Evolutionary conservation across 1,139 yeast species (phyloP).

Genomic region (Debaryomycetaceae sp.): DNA sequence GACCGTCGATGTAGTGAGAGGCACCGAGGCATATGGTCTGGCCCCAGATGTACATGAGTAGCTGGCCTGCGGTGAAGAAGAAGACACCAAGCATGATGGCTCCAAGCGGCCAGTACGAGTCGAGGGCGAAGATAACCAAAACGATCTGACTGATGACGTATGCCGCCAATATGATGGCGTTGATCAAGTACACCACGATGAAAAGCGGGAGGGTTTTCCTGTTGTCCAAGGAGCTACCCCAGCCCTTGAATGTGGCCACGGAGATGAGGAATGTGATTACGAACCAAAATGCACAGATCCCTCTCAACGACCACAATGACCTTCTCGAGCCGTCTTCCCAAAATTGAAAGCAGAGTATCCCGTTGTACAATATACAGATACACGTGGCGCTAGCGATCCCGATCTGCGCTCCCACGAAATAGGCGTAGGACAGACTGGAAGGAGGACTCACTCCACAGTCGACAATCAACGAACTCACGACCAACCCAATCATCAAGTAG

Average conservation of each 20-base stretch:
- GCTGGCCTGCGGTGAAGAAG: slow-evolving; percentile 80
- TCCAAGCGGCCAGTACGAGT: slow-evolving; percentile 85
- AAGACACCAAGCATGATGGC: slow-evolving; percentile 65
- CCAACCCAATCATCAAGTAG: slow-evolving; percentile 55
- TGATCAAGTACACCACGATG: slow-evolving; percentile 64
- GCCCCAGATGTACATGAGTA: slow-evolving; percentile 68
- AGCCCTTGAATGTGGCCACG: slow-evolving; percentile 67
- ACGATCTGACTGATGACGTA: slow-evolving; percentile 71
- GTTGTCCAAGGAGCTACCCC: slow-evolving; percentile 46
- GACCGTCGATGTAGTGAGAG: slow-evolving; percentile 85
- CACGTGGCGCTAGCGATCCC: slow-evolving; percentile 73
- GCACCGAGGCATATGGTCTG: slow-evolving; percentile 62
- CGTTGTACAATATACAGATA: slow-evolving; percentile 65
- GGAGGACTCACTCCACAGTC: slow-evolving; percentile 95
- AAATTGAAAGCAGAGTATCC: slow-evolving; percentile 77
- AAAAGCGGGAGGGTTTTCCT: slow-evolving; percentile 62
- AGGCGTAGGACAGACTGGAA: slow-evolving; percentile 67
- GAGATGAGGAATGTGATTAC: slow-evolving; percentile 64
- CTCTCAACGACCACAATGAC: slow-evolving; percentile 58
- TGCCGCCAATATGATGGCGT: slow-evolving; percentile 59
- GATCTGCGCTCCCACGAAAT: slow-evolving; percentile 77
- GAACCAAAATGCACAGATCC: slow-evolving; percentile 50
- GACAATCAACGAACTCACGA: slow-evolving; percentile 66
- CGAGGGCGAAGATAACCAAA: slow-evolving; percentile 63
- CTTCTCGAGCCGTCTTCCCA: slow-evolving; percentile 88